Conservation (phyloP, 1,284 basidiomycete species). For the Thecaphora thlaspeos region DNA sequence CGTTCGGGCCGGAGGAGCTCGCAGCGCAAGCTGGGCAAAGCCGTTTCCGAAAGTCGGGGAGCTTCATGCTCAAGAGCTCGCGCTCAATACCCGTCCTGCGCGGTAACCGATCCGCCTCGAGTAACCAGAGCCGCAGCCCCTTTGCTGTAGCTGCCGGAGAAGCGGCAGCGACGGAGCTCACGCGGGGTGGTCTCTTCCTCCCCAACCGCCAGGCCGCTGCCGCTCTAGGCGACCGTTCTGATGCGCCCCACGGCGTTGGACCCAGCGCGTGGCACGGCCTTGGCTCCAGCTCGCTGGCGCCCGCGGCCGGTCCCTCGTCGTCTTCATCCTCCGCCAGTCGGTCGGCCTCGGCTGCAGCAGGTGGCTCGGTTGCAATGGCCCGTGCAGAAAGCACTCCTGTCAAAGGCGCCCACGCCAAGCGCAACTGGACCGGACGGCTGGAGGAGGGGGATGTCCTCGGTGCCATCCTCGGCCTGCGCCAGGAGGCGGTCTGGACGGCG, state of each 20-base stretch:
- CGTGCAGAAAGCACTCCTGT: constrained; percentile 29
- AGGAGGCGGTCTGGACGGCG: constrained; percentile 4
- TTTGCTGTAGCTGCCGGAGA: too few species aligned
- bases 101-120: constrained; percentile 6
- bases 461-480: constrained; percentile 43
- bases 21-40: not conserved
- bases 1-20: not conserved
- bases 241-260: too few species aligned
- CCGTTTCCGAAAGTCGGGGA: constrained; percentile 29
- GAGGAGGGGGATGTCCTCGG: constrained; percentile 48
- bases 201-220: too few species aligned
- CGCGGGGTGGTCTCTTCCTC: too few species aligned
- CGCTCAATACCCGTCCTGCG: constrained; percentile 37
- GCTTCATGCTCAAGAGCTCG: constrained; percentile 32
- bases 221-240: too few species aligned
- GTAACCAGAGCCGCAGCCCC: not conserved
- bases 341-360: not conserved
- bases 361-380: constrained; percentile 10
- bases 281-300: not conserved
- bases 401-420: constrained; percentile 20
- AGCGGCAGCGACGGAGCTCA: too few species aligned
- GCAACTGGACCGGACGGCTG: constrained; percentile 16
- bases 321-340: not conserved
- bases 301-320: not conserved
- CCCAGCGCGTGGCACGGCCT: not conserved